Evolutionary conservation across 257 asterid species (phyloP).

Genomic region (Solanum ahanhuiri): DNA sequence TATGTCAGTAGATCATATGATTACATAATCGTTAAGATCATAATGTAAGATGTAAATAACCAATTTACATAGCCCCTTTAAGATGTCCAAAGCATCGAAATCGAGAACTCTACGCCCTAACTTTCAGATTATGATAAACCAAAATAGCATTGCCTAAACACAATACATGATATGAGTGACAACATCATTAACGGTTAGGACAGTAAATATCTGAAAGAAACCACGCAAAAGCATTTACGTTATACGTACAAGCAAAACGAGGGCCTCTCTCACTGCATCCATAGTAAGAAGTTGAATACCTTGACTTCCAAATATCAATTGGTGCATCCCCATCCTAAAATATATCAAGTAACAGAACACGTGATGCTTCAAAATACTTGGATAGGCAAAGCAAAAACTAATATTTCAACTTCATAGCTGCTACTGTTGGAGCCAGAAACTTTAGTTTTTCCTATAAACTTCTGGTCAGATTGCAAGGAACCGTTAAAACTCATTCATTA

Average conservation of each 20-base stretch:
- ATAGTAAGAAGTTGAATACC: conserved; percentile 54
- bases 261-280: conserved; percentile 88
- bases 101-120: neutral
- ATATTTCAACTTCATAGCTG: neutral
- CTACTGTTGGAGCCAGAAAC: neutral
- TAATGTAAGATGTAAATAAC: neutral
- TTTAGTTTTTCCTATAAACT: neutral
- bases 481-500: neutral
- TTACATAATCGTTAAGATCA: neutral
- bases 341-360: neutral
- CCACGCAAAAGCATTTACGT: conserved; percentile 9
- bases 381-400: neutral
- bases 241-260: conserved; percentile 51
- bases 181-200: neutral
- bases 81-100: neutral
- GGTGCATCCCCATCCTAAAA: conserved; percentile 59
- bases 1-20: neutral
- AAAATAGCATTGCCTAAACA: neutral
- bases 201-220: neutral
- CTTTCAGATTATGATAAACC: neutral
- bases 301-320: conserved; percentile 86
- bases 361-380: neutral
- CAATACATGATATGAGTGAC: neutral
- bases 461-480: neutral
- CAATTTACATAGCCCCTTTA: neutral